Conservation (phyloP, 441 rosid genomes). For the Adansonia rubrostipa region DNA sequence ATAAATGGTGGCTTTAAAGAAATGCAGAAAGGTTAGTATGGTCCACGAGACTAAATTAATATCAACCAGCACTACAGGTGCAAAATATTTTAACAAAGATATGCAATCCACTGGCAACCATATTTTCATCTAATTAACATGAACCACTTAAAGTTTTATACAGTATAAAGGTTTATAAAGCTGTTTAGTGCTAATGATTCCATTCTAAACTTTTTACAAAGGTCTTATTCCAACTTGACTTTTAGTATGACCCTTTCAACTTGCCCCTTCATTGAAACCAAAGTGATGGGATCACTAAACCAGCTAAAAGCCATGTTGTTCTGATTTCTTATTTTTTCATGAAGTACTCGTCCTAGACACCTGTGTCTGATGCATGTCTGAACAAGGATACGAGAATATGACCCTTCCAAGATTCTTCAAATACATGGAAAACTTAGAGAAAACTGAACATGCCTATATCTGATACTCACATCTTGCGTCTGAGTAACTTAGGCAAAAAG, state of each 20-base stretch:
- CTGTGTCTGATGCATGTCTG: no score
- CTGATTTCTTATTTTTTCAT: no score
- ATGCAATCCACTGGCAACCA: conserved; percentile 1
- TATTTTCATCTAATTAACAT: conserved; percentile 21
- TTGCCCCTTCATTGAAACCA: conserved; percentile 31
- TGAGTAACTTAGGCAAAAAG: no score
- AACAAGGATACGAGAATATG: no score
- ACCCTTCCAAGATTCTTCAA: no score
- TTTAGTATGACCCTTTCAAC: background rate
- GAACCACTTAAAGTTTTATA: conserved; percentile 8
- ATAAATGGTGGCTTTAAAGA: background rate
- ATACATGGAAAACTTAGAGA: no score
- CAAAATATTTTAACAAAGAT: conserved; percentile 14
- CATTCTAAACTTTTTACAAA: conserved; percentile 2
- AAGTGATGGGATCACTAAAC: conserved; percentile 9
- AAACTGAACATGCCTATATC: no score
- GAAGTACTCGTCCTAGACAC: no score
- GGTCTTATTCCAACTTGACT: conserved; percentile 25
- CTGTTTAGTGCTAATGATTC: conserved; percentile 12
- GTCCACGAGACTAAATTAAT: background rate
- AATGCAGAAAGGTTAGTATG: conserved; percentile 5
- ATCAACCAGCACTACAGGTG: conserved; percentile 3
- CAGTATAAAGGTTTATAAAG: background rate
- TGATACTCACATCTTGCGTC: no score
- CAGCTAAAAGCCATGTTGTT: no score